Percentiles rank a stretch among this genome's conserved stretches.
phyloP scores from a whole-genome alignment of 2,329 filamentous ascomycete genomes.

The Colletotrichum lindemuthianum region DNA sequence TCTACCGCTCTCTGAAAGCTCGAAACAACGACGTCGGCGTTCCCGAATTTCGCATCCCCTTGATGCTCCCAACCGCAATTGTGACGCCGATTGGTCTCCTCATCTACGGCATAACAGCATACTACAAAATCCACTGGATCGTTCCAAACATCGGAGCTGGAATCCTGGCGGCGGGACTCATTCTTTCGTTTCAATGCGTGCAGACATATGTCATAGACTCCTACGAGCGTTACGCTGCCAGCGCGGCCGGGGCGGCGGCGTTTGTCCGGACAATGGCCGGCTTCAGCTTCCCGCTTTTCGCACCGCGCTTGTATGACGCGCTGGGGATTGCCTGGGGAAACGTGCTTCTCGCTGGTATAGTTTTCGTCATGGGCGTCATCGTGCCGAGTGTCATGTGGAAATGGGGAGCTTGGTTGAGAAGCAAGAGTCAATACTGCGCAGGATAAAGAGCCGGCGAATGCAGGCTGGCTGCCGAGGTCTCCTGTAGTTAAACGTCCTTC shows the following conservation, averaged over 20 bases:
- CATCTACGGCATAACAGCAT: constrained; percentile 58
- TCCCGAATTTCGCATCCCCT: constrained; percentile 48
- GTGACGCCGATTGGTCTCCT: constrained; percentile 60
- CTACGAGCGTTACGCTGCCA: constrained; percentile 36
- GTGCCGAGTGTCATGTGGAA: constrained; percentile 38
- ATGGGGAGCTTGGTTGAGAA: constrained; percentile 37
- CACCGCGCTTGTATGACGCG: constrained; percentile 52
- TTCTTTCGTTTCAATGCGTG: constrained; percentile 66
- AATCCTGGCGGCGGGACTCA: constrained; percentile 58
- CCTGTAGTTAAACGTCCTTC: no score
- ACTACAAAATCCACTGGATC: constrained; percentile 57
- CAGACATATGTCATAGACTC: constrained; percentile 62
- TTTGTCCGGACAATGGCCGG: constrained; percentile 65
- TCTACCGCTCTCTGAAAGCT: constrained; percentile 42
- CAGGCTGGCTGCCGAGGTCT: no score
- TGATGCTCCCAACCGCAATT: constrained; percentile 48
- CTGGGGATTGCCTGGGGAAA: constrained; percentile 58
- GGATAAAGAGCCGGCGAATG: neutral
- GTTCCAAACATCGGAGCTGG: constrained; percentile 67
- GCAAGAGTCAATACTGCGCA: constrained; percentile 35
- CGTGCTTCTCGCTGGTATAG: constrained; percentile 45
- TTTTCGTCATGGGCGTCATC: constrained; percentile 33
- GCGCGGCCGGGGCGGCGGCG: constrained; percentile 48
- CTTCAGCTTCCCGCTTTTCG: constrained; percentile 68
- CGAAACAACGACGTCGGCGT: constrained; percentile 41